Evolutionary conservation across 2,329 filamentous ascomycete genomes (phyloP), one percentile per base, ranked within the genome.

Genomic region (Microdochium nivale): DNA sequence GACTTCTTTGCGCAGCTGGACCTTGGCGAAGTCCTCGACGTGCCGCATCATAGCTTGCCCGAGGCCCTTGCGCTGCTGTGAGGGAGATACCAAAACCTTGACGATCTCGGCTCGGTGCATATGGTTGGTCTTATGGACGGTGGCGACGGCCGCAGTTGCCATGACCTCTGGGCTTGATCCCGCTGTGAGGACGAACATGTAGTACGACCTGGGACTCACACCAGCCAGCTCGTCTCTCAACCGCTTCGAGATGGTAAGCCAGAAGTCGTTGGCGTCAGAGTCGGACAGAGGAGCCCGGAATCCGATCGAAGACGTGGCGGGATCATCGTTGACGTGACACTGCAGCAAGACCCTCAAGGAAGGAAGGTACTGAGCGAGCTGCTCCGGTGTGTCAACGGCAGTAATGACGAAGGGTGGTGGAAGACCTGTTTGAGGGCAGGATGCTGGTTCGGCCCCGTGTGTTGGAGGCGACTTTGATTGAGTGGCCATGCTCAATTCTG

Each of bases 281-380:
- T 60, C 60, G 5, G 61, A 55, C 1, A 64, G 50, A 9, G 62
- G 62, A 7, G 62, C 60, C 14, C 62, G 56, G 51, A 65, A 65
- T 35, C 58, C 59, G 49, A 65, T 57, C 11, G 62, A 63, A 2
- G 62, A 65, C 16, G 25, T 27, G 0, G 53, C 25, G 7, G 63
- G 59, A n/a, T 64, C 59, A 16, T 59, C 51, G 48, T 65, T 64
- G 48, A 65, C 58, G 50, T 62, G 62, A 14, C 49, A 50, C 47
- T 61, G 60, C 8, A 65, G 56, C 16, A 64, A 53, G 7, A 14
- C 24, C 47, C 52, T 52, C 9, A 62, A 55, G 1, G 59, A 62
- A 7, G 56, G 49, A 25, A 62, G 57, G 40, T 54, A 48, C 21
- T 46, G 33, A 54, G 76, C 75, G 58, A 76, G 76, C 52, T 74